Base-by-base conservation (phyloP, 495 filamentous ascomycete genomes). In the Massariosphaeria phaeospora region DNA sequence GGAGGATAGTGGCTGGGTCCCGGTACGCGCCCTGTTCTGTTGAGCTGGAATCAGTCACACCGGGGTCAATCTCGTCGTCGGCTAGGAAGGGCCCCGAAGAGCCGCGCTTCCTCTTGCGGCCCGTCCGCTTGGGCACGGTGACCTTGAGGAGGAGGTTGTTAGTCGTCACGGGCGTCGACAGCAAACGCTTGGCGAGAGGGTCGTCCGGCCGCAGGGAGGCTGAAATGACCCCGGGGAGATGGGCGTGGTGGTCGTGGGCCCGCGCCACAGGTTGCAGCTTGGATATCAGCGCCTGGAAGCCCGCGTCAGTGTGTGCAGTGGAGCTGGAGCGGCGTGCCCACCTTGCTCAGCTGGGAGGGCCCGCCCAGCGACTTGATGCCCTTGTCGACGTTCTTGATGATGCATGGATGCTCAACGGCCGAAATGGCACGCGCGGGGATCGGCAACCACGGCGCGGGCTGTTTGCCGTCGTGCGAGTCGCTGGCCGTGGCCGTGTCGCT, bases 141-240 rank as follows among this genome's bases (percentile, higher is more conserved):
- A 98, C 76, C 70, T 90, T 89, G 21, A 98, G 74, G 20, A 97
- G 74, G 24, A 97, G 67, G 61, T 95, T 93, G 57, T 85, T 85
- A 2, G 89, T 85, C 29, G 75, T 60, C 5, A 81, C 73, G 59
- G 81, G 83, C 25, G 78, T 79, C 6, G 93, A 95, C 29, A 82
- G 70, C 31, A 95, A 70, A 0, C 87, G 84, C 52, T 83, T 81
- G 57, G 84, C 79, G 66, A 87, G 80, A 5, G 83, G 80, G 72
- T 96, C 90, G 44, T 87, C 79, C 12, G 83, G 85, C 1, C 85
- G 80, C 46, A 96, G 76, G 60, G 84, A 81, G 3, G 94, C 75
- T 58, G 75, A 80, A 29, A 86, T 47, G 59, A 71, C 58, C 55
- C 59, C 10, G 18, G 62, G 35, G 2, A 21, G 25, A 15, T 58